Evolutionary conservation across 306 rosid genomes (phyloP), one percentile per base, ranked within the genome.

Genomic region (Dalbergia cochinchinensis): DNA sequence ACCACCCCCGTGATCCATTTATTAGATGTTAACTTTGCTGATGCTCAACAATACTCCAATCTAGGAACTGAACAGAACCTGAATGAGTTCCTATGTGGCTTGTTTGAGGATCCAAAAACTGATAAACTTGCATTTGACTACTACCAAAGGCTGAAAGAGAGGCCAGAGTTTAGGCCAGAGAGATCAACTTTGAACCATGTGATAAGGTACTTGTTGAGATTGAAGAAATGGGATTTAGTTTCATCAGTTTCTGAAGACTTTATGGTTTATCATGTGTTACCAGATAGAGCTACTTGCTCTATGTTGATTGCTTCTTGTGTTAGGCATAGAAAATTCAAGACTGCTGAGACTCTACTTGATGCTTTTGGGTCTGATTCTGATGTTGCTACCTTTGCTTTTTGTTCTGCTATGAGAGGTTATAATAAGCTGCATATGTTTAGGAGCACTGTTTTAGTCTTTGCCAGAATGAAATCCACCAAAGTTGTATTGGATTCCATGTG

Each of bases 371-470:
- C 74, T 61, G 82, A 83, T 48, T 1, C 6, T 41, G 82, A 86
- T 12, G 88, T 87, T 71, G 73, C 82, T 79, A 66, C 68, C 8
- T 70, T 68, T 11, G 93, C 90, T 12, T 87, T 83, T 78, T 83
- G 82, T 71, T 85, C 87, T n/a, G 88, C 90, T 11, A 81, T 92
- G 85, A 81, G 69, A 83, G 86, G 86, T 64, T 92, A 92, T 35
- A 92, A 92, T 65, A 85, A 83, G 89, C 82, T 92, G 76, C 97
- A 90, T 54, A 92, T 92, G 94, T 89, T 78, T 85, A 87, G 84
- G 80, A 87, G 81, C 59, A 89, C 87, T 34, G 73, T 88, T 47
- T 79, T 51, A 20, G 65, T 87, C 53, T 90, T 71, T 37, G 85
- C 82, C 5, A 14, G 63, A 70, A 48, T 89, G 93, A 83, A 79